Conservation (phyloP, 208 protist genomes). For the Trypanosoma grayi region DNA sequence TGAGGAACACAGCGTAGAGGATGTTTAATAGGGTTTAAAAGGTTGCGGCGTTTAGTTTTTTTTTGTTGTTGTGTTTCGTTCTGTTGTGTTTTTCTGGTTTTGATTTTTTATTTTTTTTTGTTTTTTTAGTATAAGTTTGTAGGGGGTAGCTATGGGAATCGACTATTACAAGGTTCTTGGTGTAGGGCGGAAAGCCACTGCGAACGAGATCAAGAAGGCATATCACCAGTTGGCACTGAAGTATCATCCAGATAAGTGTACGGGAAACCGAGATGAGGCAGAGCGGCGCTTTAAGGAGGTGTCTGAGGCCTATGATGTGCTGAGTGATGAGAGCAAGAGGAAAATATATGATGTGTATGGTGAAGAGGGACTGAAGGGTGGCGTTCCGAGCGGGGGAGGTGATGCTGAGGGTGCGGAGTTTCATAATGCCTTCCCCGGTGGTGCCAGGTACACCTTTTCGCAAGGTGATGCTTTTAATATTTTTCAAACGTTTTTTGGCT, state of each 20-base stretch:
- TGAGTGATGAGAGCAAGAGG: conserved; percentile 89
- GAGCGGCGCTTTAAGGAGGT: conserved; percentile 76
- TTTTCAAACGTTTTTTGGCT: conserved; percentile 72
- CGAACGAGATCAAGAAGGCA: conserved; percentile 81
- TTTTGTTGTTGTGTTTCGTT: neutral
- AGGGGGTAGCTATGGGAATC: conserved; percentile 23
- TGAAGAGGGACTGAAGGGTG: conserved; percentile 68
- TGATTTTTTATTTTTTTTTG: neutral
- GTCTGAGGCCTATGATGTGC: conserved; percentile 92
- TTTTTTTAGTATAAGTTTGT: neutral
- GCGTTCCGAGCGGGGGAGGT: conserved; percentile 27
- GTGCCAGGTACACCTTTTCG: conserved; percentile 55
- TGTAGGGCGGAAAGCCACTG: conserved; percentile 47
- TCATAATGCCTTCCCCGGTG: conserved; percentile 5
- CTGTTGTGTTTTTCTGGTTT: neutral
- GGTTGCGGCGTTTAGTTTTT: no score
- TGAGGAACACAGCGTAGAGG: no score
- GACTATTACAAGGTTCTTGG: conserved; percentile 79
- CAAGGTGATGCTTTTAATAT: conserved; percentile 85
- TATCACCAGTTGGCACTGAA: conserved; percentile 90
- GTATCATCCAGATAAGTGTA: conserved; percentile 89
- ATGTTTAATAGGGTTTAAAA: no score
- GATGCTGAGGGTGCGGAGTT: conserved; percentile 9
- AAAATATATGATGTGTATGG: conserved; percentile 92
- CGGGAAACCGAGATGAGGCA: conserved; percentile 43